Conservation (phyloP, 2,329 filamentous ascomycete species). For the Cladosporium sp. region DNA sequence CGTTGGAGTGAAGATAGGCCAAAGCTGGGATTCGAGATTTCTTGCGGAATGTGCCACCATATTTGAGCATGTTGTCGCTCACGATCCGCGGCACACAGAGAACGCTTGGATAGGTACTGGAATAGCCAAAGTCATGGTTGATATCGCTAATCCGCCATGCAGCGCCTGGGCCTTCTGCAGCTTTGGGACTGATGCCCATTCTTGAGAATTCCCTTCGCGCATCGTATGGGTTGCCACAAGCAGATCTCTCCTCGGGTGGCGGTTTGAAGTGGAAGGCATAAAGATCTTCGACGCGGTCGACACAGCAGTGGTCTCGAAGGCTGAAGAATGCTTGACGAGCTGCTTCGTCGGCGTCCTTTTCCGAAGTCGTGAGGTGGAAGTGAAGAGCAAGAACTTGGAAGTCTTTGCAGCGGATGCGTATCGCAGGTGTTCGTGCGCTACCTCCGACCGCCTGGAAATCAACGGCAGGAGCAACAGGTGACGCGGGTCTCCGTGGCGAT, state of each 20-base stretch:
- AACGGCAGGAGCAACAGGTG: constrained; percentile 55
- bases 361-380: constrained; percentile 64
- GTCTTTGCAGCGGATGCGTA: constrained; percentile 86
- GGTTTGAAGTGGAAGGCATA: constrained; percentile 87
- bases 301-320: constrained; percentile 74
- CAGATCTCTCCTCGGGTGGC: constrained; percentile 63
- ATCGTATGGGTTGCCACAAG: constrained; percentile 82
- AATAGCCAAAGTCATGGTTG: constrained; percentile 88
- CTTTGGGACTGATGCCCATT: constrained; percentile 82
- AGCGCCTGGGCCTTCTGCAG: constrained; percentile 55
- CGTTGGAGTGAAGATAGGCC: constrained; percentile 95
- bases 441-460: constrained; percentile 16
- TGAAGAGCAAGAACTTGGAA: constrained; percentile 93
- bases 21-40: constrained; percentile 83
- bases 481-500: constrained; percentile 28
- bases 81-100: constrained; percentile 84
- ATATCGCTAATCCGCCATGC: constrained; percentile 90
- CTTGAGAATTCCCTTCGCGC: constrained; percentile 80
- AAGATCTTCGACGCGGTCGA: constrained; percentile 81
- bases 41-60: constrained; percentile 86
- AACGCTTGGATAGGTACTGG: constrained; percentile 84
- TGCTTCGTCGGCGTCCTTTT: constrained; percentile 29
- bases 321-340: constrained; percentile 86
- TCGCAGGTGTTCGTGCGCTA: constrained; percentile 67
- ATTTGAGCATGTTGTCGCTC: constrained; percentile 95